These are phyloP conservation scores for Phytophthora litchii DNA, from an alignment of 352 stramenopile genomes.

Conservation along the genomic window DNA sequence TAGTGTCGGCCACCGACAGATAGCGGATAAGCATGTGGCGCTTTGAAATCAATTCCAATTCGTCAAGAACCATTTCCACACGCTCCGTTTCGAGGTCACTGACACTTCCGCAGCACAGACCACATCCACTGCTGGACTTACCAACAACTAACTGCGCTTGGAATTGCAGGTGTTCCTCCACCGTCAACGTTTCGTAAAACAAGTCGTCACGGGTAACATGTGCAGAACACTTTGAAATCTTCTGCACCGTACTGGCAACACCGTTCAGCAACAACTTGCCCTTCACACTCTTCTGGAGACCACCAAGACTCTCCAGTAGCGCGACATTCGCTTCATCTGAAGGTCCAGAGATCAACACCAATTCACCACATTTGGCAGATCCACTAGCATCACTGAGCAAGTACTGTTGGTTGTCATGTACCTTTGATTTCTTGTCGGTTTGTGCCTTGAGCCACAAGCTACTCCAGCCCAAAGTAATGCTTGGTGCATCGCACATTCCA, in stretches of 20 bases:
- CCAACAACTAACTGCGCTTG: slow-evolving; percentile 32
- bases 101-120: slow-evolving; percentile 21
- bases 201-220: slow-evolving; percentile 30
- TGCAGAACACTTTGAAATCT: slow-evolving; percentile 13
- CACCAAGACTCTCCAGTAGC: slow-evolving; percentile 35
- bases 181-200: slow-evolving; percentile 46
- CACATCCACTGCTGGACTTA: slow-evolving; percentile 10
- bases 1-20: slow-evolving; percentile 54
- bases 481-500: slow-evolving; percentile 19
- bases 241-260: not conserved
- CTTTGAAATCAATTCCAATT: slow-evolving; percentile 30
- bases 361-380: slow-evolving; percentile 32
- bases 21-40: slow-evolving; percentile 40
- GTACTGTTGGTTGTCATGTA: slow-evolving; percentile 6
- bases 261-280: slow-evolving; percentile 41
- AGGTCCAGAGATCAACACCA: slow-evolving; percentile 39
- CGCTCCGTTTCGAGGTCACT: slow-evolving; percentile 19
- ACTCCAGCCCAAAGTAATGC: slow-evolving; percentile 37
- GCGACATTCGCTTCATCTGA: slow-evolving; percentile 30
- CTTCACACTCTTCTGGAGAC: slow-evolving; percentile 21
- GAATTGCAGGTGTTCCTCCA: slow-evolving; percentile 42
- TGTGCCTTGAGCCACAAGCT: slow-evolving; percentile 32
- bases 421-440: slow-evolving; percentile 16
- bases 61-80: slow-evolving; percentile 36
- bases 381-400: slow-evolving; percentile 38